Percentiles rank a stretch among this genome's conserved stretches.
These are phyloP conservation scores for Fraxinus paxiana DNA, from an alignment of 305 asterid species.

Conservation along the genomic window DNA sequence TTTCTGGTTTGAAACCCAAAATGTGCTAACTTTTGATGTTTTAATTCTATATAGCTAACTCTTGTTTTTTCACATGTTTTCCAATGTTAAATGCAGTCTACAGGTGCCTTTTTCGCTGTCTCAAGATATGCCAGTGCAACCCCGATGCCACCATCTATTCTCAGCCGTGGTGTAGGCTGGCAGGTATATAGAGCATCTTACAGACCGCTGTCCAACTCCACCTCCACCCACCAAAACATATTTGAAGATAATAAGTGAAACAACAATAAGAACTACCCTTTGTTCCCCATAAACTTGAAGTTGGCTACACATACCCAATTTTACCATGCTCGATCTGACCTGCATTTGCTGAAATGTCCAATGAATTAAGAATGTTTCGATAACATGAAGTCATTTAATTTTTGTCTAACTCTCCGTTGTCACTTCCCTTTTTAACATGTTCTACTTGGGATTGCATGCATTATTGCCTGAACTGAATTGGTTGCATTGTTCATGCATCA, in stretches of 20 bases:
- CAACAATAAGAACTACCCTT: background rate
- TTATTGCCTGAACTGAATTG: background rate
- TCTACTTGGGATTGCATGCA: background rate
- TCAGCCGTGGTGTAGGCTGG: conserved; percentile 57
- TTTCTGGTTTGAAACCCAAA: background rate
- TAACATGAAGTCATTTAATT: background rate
- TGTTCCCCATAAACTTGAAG: background rate
- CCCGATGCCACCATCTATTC: conserved; percentile 43
- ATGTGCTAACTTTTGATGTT: background rate
- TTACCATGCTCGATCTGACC: background rate
- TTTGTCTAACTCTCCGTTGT: background rate
- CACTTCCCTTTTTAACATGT: background rate
- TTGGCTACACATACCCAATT: background rate
- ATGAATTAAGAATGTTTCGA: background rate
- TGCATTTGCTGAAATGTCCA: background rate
- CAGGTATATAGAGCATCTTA: conserved; percentile 32
- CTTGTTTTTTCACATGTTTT: conserved; percentile 3
- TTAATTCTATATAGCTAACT: background rate
- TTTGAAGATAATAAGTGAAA: background rate
- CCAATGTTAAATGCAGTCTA: conserved; percentile 36
- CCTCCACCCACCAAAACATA: background rate
- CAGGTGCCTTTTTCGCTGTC: conserved; percentile 49
- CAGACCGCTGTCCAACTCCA: background rate
- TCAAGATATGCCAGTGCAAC: conserved; percentile 56
- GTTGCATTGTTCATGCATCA: background rate